phyloP scores from a whole-genome alignment of 768 basidiomycete genomes.

The Steccherinum ochraceum region DNA sequence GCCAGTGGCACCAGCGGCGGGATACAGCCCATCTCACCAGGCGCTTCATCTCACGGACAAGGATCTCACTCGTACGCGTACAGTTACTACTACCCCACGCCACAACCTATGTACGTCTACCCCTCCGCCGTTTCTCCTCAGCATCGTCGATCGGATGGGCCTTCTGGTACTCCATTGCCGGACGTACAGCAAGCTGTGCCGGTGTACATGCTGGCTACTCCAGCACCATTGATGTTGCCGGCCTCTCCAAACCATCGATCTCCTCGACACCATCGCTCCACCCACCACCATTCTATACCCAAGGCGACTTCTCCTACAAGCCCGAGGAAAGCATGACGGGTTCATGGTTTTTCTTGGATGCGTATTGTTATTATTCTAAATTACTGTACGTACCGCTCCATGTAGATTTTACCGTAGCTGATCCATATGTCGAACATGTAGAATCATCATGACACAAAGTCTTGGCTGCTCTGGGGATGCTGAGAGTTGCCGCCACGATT shows the following conservation, averaged over 20 bases:
- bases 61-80: constrained; percentile 16
- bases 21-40: constrained; percentile 6
- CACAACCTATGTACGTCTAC: constrained; percentile 16
- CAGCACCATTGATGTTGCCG: constrained; percentile 12
- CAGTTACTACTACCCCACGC: constrained; percentile 17
- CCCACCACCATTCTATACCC: background rate
- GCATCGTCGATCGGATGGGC: constrained; percentile 1
- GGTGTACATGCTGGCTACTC: constrained; percentile 17
- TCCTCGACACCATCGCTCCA: background rate
- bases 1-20: constrained; percentile 5
- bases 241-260: constrained; percentile 3
- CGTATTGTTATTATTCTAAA: background rate
- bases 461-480: no score
- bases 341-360: no score
- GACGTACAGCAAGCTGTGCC: constrained; percentile 13
- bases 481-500: no score
- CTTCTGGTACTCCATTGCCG: background rate
- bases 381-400: background rate
- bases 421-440: no score
- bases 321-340: background rate
- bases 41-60: constrained; percentile 16
- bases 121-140: constrained; percentile 11
- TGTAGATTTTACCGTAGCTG: no score
- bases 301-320: background rate
- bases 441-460: no score